Evolutionary conservation across 257 asterid genomes (phyloP).

Genomic region (Scutellaria barbata): DNA sequence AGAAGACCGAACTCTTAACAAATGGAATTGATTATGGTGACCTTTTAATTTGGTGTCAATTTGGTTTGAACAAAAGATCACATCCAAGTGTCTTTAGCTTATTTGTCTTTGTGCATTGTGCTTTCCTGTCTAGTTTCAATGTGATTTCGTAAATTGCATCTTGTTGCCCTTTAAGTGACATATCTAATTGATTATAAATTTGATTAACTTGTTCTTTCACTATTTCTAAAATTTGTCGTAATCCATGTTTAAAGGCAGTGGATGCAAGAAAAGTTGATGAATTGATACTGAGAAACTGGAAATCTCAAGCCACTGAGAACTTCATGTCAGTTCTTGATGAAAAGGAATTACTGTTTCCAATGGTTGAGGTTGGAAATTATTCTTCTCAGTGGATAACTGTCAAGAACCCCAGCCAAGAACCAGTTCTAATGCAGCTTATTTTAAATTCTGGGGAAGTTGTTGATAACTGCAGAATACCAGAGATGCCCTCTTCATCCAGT

Average conservation of each 20-base stretch:
- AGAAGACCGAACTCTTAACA: no score
- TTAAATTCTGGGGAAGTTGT: constrained; percentile 75
- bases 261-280: constrained; percentile 64
- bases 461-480: constrained; percentile 61
- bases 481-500: constrained; percentile 57
- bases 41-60: no score
- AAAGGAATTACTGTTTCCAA: constrained; percentile 58
- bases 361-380: constrained; percentile 69
- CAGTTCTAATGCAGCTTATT: constrained; percentile 75
- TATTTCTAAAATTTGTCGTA: constrained; percentile 18
- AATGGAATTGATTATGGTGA: no score
- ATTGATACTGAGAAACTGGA: constrained; percentile 73
- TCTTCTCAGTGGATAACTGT: constrained; percentile 65
- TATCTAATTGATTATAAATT: no score
- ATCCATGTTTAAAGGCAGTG: constrained; percentile 52
- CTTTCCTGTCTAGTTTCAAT: neutral
- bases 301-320: constrained; percentile 66
- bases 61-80: neutral
- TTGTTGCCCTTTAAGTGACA: neutral
- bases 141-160: neutral
- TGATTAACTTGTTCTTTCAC: neutral
- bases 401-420: constrained; percentile 72
- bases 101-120: neutral
- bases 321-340: constrained; percentile 62
- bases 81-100: neutral